Base-by-base conservation (phyloP, 345 rosid species). In the Salix koriyanagi region DNA sequence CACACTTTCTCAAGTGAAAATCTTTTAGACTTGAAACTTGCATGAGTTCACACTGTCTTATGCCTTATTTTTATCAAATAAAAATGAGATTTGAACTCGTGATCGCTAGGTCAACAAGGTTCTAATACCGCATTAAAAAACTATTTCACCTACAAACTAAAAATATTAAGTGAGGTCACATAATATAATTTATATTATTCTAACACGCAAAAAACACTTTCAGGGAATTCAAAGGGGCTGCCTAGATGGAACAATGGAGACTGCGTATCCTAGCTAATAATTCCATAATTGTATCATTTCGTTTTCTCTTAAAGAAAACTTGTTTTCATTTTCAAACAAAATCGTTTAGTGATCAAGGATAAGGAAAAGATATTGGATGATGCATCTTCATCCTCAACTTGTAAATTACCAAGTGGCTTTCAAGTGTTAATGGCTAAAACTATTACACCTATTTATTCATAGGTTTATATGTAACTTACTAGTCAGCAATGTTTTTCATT, bases 311-410 rank as follows among this genome's bases (percentile, higher is more conserved):
- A 5, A 34, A 34, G 1, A n/a, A n/a, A 7, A 1, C 4, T 1
- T 2, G 25, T 30, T 26, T 61, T 4, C 7, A 6, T 11, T 15
- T 25, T 13, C 23, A 5, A 65, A 25, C 37, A 65, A 14, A 6
- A 65, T 18, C 12, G 3, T 10, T 14, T 34, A 28, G 73, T 28
- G 6, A 70, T 69, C 13, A 15, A 37, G 68, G 68, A 73, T 73
- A 41, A 73, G 52, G 56, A 61, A 41, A 73, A n/a, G 60, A 52
- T 41, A 41, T 71, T 2, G 25, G 37, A 9, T 5, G 4, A 19
- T 46, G 60, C 25, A 70, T 46, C 60, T 70, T 26, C 60, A 26
- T 14, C 25, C 30, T 21, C 74, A 39, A 71, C 65, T 52, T 70
- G 61, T 28, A 18, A 23, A 9, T 56, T 3, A 39, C 19, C 19